phyloP scores from a whole-genome alignment of 305 asterid species.

The Striga hermonthica region DNA sequence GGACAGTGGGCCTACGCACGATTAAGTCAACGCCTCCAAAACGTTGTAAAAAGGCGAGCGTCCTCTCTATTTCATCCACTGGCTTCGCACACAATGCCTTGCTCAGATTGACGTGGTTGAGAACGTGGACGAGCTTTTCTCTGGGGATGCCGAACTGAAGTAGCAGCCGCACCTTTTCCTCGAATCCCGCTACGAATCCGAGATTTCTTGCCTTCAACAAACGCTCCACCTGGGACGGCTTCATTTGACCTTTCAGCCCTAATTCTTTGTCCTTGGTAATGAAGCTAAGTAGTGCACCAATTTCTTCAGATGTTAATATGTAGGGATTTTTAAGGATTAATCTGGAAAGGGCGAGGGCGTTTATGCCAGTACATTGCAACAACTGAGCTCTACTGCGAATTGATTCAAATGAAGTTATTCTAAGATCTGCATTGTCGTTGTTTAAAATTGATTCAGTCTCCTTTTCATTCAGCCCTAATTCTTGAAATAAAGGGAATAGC shows the following conservation, averaged over 20 bases:
- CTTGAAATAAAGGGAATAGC: conserved; percentile 56
- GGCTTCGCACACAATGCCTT: conserved; percentile 70
- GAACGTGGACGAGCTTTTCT: conserved; percentile 62
- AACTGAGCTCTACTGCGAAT: conserved; percentile 47
- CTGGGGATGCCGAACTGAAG: conserved; percentile 54
- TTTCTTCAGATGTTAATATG: conserved; percentile 57
- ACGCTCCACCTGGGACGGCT: conserved; percentile 54
- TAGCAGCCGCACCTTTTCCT: conserved; percentile 53
- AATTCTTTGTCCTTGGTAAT: conserved; percentile 36
- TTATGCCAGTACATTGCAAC: conserved; percentile 54
- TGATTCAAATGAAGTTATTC: conserved; percentile 42
- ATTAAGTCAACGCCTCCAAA: conserved; percentile 68
- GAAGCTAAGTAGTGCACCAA: conserved; percentile 39
- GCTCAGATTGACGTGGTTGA: conserved; percentile 56
- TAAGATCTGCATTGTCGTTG: conserved; percentile 39
- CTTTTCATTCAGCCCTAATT: conserved; percentile 57
- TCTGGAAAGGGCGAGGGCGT: conserved; percentile 50
- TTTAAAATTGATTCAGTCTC: conserved; percentile 54
- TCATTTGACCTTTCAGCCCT: conserved; percentile 52
- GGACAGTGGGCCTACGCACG: conserved; percentile 67
- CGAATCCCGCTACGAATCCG: conserved; percentile 55
- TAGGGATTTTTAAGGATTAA: conserved; percentile 54
- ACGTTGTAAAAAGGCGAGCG: conserved; percentile 55
- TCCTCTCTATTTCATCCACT: conserved; percentile 53
- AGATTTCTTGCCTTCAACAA: conserved; percentile 50